Percentiles rank a stretch among this genome's conserved stretches.
Evolutionary conservation across 78 protist genomes (phyloP).

Genomic region (Dictyostelium discoideum): DNA sequence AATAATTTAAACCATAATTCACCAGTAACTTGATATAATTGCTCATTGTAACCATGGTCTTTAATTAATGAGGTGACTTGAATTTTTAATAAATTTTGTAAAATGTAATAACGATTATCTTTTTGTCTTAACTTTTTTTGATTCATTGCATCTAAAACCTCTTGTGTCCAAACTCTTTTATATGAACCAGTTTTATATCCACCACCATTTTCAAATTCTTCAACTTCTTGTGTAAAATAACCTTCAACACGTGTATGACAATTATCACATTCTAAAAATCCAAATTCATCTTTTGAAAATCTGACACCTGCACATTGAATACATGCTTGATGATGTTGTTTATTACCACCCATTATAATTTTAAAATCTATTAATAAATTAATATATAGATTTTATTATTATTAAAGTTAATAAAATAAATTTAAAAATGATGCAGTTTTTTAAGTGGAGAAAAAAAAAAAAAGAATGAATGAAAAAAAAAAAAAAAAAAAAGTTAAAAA

Average conservation of each 20-base stretch:
- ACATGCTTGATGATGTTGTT: neutral
- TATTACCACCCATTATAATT: neutral
- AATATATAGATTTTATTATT: neutral
- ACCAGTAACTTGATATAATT: constrained; percentile 61
- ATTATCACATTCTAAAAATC: constrained; percentile 26
- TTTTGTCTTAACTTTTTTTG: neutral
- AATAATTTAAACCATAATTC: constrained; percentile 44
- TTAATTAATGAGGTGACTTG: constrained; percentile 25
- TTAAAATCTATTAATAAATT: neutral
- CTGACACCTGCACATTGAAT: constrained; percentile 16
- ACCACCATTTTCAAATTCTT: constrained; percentile 1
- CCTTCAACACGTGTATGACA: constrained; percentile 20
- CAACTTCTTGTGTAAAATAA: constrained; percentile 29
- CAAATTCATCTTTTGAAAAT: constrained; percentile 19
- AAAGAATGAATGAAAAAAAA: too few species aligned
- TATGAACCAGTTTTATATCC: constrained; percentile 1
- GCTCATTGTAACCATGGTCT: neutral
- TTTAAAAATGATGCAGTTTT: too few species aligned
- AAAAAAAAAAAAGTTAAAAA: neutral
- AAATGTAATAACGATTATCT: constrained; percentile 44
- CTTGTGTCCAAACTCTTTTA: neutral
- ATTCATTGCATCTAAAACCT: neutral
- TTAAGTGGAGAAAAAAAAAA: too few species aligned
- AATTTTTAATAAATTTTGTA: constrained; percentile 11
- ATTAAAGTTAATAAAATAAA: neutral